Conservation (phyloP, 257 asterid species). For the Solanum etuberosum region DNA sequence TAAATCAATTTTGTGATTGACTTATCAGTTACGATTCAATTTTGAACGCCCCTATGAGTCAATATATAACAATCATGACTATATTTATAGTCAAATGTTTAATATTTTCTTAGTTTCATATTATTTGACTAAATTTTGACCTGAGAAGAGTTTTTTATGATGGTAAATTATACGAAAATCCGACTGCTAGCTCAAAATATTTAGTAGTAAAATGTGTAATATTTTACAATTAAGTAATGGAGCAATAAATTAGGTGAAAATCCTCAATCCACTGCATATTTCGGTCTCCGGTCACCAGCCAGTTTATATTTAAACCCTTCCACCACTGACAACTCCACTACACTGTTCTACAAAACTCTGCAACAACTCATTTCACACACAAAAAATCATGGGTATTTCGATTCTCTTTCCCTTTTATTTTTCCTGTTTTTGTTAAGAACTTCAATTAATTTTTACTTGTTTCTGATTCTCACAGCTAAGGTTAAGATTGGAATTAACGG, state of each 20-base stretch:
- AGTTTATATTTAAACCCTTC: not conserved
- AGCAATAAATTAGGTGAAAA: not conserved
- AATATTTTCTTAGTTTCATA: not conserved
- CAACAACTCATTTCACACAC: not conserved
- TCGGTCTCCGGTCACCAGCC: not conserved
- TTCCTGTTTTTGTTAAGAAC: not conserved
- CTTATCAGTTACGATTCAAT: too few species aligned
- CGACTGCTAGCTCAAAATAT: not conserved
- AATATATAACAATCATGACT: not conserved
- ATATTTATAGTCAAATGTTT: not conserved
- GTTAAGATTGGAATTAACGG: conserved; percentile 87
- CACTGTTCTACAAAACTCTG: too few species aligned
- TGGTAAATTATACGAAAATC: too few species aligned
- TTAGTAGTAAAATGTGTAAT: too few species aligned
- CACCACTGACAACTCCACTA: not conserved
- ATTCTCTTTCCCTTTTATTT: not conserved
- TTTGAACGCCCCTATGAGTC: too few species aligned
- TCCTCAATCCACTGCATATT: not conserved
- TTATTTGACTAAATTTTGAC: not conserved
- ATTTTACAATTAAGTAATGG: too few species aligned
- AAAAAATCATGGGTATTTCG: not conserved
- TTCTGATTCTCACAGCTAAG: conserved; percentile 34
- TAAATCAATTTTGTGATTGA: too few species aligned
- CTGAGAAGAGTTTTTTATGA: too few species aligned
- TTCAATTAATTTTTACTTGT: not conserved